Base-by-base conservation (phyloP, 768 basidiomycete genomes). In the Suillus subaureus region DNA sequence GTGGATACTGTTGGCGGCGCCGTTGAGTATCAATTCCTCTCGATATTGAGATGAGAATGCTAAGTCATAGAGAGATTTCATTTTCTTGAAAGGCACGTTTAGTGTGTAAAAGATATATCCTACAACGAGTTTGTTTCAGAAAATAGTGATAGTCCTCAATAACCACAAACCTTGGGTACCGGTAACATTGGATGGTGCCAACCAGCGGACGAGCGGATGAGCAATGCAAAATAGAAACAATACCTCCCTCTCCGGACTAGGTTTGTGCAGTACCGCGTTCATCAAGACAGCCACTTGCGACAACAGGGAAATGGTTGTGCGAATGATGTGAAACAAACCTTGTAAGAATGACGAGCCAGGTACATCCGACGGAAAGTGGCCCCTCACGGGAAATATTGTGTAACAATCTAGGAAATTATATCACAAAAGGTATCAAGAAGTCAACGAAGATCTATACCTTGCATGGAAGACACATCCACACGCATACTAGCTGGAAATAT, bases 31-130 rank as follows among this genome's bases (percentile, higher is more conserved):
- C 7, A 84, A 56, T 23, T 77, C 74, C 15, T 74, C 66, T 39
- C 80, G 74, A 64, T 79, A 80, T 15, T 73, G 66, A 0, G 66
- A 62, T 39, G 76, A 75, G 58, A 83, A 84, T 1, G 80, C 70
- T n/a, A 81, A 75, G 1, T 72, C 70, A 64, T 81, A 80, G 15
- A 84, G 74, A 15, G 74, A 63, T 33, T 77, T 74, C 58, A 84
- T 75, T n/a, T 77, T 74, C 62, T 78, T 72, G 65, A 79, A 85
- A 61, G 75, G 66, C 0, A 26, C 7, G 64, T 82, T 78, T 4
- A 72, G 71, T 1, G 79, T 77, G 77, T 78, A 81, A 63, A 80
- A 82, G 3, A 79, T 71, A 66, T 79, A 84, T 2, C 78, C 82
- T 82, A 54, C 43, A 28, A 13, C 11, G 37, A 31, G 39, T 63